Percentiles rank a stretch among this genome's conserved stretches.
phyloP scores from a whole-genome alignment of 306 rosid genomes.

The Cucurbita argyrosperma region DNA sequence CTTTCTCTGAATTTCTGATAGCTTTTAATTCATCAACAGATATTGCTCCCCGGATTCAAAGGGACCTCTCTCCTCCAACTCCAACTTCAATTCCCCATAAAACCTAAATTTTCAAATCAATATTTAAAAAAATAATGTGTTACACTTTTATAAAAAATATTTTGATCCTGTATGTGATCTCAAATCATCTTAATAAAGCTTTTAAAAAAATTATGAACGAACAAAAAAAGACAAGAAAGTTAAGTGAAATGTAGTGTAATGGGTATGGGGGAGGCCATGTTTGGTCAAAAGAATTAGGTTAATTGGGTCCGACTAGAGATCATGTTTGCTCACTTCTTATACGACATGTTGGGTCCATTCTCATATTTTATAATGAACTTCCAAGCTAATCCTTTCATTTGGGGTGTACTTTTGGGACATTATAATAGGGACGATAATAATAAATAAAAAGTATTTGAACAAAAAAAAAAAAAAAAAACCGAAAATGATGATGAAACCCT shows the following conservation, averaged over 20 bases:
- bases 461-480: too few relatives aligned
- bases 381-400: background rate
- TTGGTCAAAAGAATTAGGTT: constrained; percentile 3
- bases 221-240: background rate
- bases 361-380: background rate
- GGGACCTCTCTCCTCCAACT: background rate
- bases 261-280: background rate
- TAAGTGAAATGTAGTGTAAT: background rate
- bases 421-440: background rate
- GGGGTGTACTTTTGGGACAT: background rate
- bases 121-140: too few relatives aligned
- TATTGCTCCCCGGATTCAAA: background rate
- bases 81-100: background rate
- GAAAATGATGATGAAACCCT: too few relatives aligned
- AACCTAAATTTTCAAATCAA: too few relatives aligned
- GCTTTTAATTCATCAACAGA: background rate
- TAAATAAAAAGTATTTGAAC: too few relatives aligned
- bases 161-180: too few relatives aligned
- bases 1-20: background rate
- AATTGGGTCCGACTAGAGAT: background rate
- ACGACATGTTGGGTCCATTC: background rate
- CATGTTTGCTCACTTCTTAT: background rate
- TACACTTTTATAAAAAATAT: too few relatives aligned
- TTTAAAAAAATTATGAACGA: too few relatives aligned
- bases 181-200: too few relatives aligned